Base-by-base conservation (phyloP, 306 rosid genomes). In the Albizia julibrissin region DNA sequence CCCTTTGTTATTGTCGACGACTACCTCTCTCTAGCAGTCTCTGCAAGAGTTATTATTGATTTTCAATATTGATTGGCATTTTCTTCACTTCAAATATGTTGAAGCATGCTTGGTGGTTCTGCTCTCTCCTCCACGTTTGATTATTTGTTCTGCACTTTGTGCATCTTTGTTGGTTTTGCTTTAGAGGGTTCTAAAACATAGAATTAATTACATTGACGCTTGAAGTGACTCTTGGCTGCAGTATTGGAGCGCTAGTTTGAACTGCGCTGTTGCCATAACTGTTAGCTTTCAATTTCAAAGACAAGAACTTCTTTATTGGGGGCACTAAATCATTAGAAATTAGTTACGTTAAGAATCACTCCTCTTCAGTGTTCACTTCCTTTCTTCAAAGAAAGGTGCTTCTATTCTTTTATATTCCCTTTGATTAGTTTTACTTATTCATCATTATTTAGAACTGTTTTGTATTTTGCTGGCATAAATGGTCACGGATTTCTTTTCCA, bases 361-460 rank as follows among this genome's bases (percentile, higher is more conserved):
- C 26, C 12, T 14, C 58, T 61, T 77, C 73, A 47, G 12, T 14
- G 43, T 61, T 77, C 73, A 47, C 83, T 79, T 15, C 7, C 70
- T 26, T 76, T 70, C 79, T 76, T 75, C 72, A 4, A 44, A 29
- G 61, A 27, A 47, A 86, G 89, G 94, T 93, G 78, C 33, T 10
- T 40, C 73, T 61, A 40, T 22, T 31, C 54, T 13, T 13, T 14
- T 4, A 33, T 79, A 5, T 62, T n/a, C 1, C 34, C 40, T 15
- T 54, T 47, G 52, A 47, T 8, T 43, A 43, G 52, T 43, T 39
- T 2, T 3, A 62, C 47, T 13, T 3, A 1, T 16, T 52, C 72
- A 18, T 37, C n/a, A 19, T 19, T n/a, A 3, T 22, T 12, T 42
- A 16, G n/a, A 70, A 70, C 26, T 14, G 13, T 71, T 71, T 37